Conservation (phyloP, 75 land plant species). For the Pinus albicaulis region DNA sequence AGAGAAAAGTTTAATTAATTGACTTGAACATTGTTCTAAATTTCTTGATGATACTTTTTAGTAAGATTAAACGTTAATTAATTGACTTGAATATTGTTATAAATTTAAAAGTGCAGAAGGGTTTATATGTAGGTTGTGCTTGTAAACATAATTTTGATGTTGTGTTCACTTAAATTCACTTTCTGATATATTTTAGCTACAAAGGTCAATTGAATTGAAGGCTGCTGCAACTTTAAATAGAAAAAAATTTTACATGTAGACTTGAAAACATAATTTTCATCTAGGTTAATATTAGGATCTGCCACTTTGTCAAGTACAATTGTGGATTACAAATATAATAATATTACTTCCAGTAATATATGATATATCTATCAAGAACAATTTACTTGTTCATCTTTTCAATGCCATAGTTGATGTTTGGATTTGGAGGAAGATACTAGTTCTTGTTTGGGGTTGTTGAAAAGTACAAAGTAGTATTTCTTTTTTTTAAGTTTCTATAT, state of each 20-base stretch:
- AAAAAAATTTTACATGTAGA: too few relatives aligned
- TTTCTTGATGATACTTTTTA: too few relatives aligned
- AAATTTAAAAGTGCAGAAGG: not conserved
- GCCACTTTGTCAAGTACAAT: not conserved
- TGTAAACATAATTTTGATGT: too few relatives aligned
- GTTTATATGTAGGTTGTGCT: too few relatives aligned
- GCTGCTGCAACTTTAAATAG: too few relatives aligned
- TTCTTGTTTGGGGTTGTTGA: not conserved
- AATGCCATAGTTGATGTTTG: not conserved
- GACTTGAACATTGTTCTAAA: too few relatives aligned
- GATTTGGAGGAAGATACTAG: not conserved
- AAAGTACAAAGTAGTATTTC: not conserved
- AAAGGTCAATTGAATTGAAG: too few relatives aligned
- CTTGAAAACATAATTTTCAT: too few relatives aligned
- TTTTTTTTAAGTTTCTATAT: not conserved
- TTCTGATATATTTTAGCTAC: too few relatives aligned
- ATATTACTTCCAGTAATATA: not conserved
- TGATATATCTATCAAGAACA: not conserved
- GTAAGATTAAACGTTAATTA: not conserved
- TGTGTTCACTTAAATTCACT: too few relatives aligned
- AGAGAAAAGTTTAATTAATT: too few relatives aligned
- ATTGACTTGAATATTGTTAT: not conserved
- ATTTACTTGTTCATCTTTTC: not conserved
- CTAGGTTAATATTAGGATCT: too few relatives aligned
- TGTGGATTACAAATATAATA: not conserved